These are phyloP conservation scores for Moesziomyces globuligerus DNA, from an alignment of 1,284 basidiomycete genomes.

Conservation along the genomic window DNA sequence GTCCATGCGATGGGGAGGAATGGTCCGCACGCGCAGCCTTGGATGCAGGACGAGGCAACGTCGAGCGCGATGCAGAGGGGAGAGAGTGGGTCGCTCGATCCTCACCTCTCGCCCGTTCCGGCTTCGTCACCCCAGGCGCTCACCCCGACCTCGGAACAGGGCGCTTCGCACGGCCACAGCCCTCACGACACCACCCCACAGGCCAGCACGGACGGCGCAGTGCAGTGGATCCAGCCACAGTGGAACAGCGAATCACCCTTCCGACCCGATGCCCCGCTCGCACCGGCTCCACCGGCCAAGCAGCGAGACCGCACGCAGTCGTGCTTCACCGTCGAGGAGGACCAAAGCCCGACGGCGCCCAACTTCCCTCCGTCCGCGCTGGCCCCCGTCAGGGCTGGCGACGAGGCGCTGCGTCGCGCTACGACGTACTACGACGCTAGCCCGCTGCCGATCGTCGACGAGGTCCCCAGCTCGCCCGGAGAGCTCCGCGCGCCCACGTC, in stretches of 20 bases:
- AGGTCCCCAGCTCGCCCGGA: constrained; percentile 4
- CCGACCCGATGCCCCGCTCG: constrained; percentile 4
- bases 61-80: constrained; percentile 16
- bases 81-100: constrained; percentile 30
- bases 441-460: constrained; percentile 10
- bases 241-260: constrained; percentile 29
- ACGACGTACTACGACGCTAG: constrained; percentile 28
- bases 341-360: constrained; percentile 19
- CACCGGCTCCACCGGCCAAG: neutral
- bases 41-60: neutral
- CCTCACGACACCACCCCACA: neutral
- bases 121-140: neutral
- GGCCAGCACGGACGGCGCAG: neutral
- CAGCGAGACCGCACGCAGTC: too few relatives aligned
- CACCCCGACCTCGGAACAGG: constrained; percentile 6
- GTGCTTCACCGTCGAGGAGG: constrained; percentile 1
- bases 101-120: constrained; percentile 5
- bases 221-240: constrained; percentile 4
- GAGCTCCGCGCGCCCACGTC: neutral
- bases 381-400: too few relatives aligned
- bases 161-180: constrained; percentile 4
- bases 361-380: constrained; percentile 9
- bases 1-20: too few relatives aligned
- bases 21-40: neutral
- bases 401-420: constrained; percentile 1